Evolutionary conservation across 257 asterid genomes (phyloP).

Genomic region (Fraxinus quadrangulata): DNA sequence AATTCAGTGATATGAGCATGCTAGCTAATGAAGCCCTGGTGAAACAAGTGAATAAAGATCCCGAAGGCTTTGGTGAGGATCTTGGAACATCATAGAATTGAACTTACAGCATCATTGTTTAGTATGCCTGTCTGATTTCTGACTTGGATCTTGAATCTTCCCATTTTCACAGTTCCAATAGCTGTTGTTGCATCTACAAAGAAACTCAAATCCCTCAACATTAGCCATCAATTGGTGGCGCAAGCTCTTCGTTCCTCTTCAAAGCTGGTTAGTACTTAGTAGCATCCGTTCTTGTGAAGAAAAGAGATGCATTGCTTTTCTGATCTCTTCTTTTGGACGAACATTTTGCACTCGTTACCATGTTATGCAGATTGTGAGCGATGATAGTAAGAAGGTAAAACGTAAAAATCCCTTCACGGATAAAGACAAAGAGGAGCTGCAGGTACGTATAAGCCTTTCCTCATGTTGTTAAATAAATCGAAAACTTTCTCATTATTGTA

Average conservation of each 20-base stretch:
- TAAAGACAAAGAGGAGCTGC: conserved; percentile 87
- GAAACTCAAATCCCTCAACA: conserved; percentile 85
- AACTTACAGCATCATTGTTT: neutral
- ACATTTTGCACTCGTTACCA: neutral
- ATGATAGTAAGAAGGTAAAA: conserved; percentile 84
- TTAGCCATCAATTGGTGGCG: conserved; percentile 66
- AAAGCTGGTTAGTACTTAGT: conserved; percentile 60
- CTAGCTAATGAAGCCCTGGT: conserved; percentile 85
- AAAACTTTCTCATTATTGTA: neutral
- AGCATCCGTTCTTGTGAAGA: neutral
- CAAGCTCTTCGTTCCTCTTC: conserved; percentile 80
- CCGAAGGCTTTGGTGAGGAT: conserved; percentile 84
- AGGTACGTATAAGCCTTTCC: conserved; percentile 39
- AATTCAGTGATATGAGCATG: conserved; percentile 94
- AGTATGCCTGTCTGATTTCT: neutral
- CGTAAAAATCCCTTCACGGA: conserved; percentile 73
- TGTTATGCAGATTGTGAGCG: conserved; percentile 62
- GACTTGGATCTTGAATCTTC: neutral
- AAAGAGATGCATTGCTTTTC: neutral
- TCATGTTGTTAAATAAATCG: neutral
- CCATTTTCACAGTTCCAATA: conserved; percentile 62
- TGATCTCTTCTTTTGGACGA: neutral
- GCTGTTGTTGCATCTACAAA: conserved; percentile 72
- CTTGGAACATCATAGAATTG: neutral
- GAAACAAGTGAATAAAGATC: conserved; percentile 77